Conservation (phyloP, 176 grass and related monocot species). For the Musa itinerans region DNA sequence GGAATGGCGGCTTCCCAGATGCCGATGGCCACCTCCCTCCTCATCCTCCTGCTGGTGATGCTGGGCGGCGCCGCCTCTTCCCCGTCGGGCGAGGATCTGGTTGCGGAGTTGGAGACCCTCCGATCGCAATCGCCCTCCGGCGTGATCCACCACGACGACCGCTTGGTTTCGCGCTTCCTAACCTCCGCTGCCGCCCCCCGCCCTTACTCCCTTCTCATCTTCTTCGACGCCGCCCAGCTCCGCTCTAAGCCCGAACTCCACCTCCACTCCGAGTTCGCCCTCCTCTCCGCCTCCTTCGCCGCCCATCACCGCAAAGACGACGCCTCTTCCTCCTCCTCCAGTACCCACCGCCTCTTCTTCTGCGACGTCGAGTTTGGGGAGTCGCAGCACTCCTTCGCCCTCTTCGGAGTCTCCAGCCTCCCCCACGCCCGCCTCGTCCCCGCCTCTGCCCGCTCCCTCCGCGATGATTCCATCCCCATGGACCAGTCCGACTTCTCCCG, state of each 20-base stretch:
- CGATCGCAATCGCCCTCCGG: slow-evolving; percentile 55
- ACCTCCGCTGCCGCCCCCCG: slow-evolving; percentile 37
- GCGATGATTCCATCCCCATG: slow-evolving; percentile 57
- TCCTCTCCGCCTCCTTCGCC: slow-evolving; percentile 68
- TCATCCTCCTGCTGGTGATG: slow-evolving; percentile 15
- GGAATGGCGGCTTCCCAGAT: slow-evolving; percentile 37
- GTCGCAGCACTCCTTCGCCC: slow-evolving; percentile 68
- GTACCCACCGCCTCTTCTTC: slow-evolving; percentile 56
- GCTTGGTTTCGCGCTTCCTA: slow-evolving; percentile 66
- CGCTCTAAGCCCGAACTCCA: slow-evolving; percentile 86
- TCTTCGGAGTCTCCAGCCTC: slow-evolving; percentile 80
- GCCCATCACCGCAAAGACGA: slow-evolving; percentile 28
- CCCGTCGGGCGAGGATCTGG: slow-evolving; percentile 39
- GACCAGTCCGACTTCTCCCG: slow-evolving; percentile 72
- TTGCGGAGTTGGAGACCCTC: slow-evolving; percentile 64
- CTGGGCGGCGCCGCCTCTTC: slow-evolving; percentile 9
- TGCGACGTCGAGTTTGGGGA: slow-evolving; percentile 85
- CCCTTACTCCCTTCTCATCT: slow-evolving; percentile 67
- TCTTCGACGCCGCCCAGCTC: slow-evolving; percentile 88
- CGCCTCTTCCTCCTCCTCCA: background rate
- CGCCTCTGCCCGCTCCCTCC: slow-evolving; percentile 38
- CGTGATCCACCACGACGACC: slow-evolving; percentile 76
- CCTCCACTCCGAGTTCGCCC: slow-evolving; percentile 69
- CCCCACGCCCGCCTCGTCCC: slow-evolving; percentile 67
- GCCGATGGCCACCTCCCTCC: slow-evolving; percentile 11